Evolutionary conservation across 176 grass and related monocot species (phyloP), one percentile per base, ranked within the genome.

Genomic region (Oryza glaberrima): DNA sequence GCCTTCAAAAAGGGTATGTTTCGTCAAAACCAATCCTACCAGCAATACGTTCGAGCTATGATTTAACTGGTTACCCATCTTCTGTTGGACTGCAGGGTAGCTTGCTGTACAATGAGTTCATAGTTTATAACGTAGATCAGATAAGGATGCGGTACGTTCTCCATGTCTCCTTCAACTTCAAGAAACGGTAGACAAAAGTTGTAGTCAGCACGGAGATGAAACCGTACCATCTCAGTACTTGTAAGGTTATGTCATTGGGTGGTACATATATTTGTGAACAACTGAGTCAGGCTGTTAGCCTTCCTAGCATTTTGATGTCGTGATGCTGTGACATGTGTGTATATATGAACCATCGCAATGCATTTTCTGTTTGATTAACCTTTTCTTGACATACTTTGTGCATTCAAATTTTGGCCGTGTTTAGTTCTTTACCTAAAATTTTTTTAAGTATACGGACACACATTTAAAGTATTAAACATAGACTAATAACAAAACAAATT

Each of bases 71-170:
- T 1, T 43, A 46, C 51, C 15, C 35, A 3, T 36, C 35, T 36
- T 11, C 17, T 82, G 10, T 20, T 64, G 83, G 79, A 72, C 89
- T 91, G 82, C 93, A 98, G 95, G 91, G 93, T 85, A 77, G 85
- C 58, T 93, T 98, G 91, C 87, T 88, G 66, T 98, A 98, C 83
- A 98, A 98, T 1, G 95, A 98, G 60, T 98, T 94, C 75, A 95
- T 98, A 23, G 95, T 98, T 54, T 98, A 98, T 65, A 93, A 93
- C 34, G 58, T 94, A 66, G 89, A 98, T 82, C 93, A 98, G 91
- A 94, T 98, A 87, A 91, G 84, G 81, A 98, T 98, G 96, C 77
- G 87, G 22, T 98, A 95, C 60, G 80, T 94, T 35, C 54, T 98
- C 56, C 91, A 86, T 85, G 96, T 98, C 69, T 41, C 69, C 77